Evolutionary conservation across 305 asterid species (phyloP), one percentile per base, ranked within the genome.

Genomic region (Rubia tinctorum): DNA sequence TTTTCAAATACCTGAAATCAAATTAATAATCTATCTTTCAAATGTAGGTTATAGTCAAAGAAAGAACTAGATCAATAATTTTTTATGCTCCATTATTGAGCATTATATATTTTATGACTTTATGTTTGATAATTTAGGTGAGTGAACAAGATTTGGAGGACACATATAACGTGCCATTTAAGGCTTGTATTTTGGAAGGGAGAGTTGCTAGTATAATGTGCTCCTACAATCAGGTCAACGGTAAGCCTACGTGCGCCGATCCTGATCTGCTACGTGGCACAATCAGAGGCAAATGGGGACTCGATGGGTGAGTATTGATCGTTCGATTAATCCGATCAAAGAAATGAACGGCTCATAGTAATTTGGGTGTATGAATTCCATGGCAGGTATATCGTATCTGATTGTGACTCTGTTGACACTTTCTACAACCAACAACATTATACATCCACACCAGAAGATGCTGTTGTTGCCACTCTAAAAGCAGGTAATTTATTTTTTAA

Each of bases 181-280:
- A 85, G 73, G 88, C 89, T 8, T 91, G 97, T 73, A 92, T 91
- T 39, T 43, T 30, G 60, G 93, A 91, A 62, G 97, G 97, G 0
- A 82, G 65, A 51, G 97, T 87, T 18, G 95, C 95, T 0, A 89
- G 97, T 74, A 85, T 91, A 0, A 91, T 91, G 97, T 91, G 97
- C 60, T 89, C 96, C 0, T 89, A 91, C 87, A 88, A 91, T 81
- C 90, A 88, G 20, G 97, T 89, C 8, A 91, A 91, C 71, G 97
- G 97, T 68, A 86, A 76, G 72, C 96, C 97, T 12, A 88, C 96
- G 7, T 91, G 97, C 78, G 96, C 97, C 8, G 97, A 91, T 72
- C 84, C 90, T 6, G 70, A 37, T 65, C 89, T 89, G 71, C 95
- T 89, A 3, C 91, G 89, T 25, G 88, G 77, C 84, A 88, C 90